phyloP scores from a whole-genome alignment of 768 basidiomycete genomes.

The Thelephora ganbajun region DNA sequence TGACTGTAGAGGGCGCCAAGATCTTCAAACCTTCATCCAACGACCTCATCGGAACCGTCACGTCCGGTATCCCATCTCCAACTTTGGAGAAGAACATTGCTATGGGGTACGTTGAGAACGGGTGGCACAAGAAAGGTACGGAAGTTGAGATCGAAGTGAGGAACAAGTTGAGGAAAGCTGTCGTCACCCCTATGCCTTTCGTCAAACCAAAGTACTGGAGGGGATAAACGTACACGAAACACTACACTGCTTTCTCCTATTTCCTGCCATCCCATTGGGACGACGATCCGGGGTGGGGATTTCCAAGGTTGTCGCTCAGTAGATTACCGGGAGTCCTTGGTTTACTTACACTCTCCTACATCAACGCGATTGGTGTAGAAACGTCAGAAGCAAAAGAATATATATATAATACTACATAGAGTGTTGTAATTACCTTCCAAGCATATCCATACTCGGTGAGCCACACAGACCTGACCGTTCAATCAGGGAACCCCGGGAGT shows the following conservation, averaged over 20 bases:
- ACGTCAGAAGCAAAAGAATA: too few relatives aligned
- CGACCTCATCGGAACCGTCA: slow-evolving; percentile 58
- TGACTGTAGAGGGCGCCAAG: slow-evolving; percentile 55
- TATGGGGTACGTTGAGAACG: slow-evolving; percentile 81
- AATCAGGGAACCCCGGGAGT: too few relatives aligned
- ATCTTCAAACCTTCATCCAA: slow-evolving; percentile 43
- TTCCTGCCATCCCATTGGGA: too few relatives aligned
- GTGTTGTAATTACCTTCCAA: too few relatives aligned
- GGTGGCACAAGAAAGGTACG: slow-evolving; percentile 85
- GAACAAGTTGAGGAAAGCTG: slow-evolving; percentile 60
- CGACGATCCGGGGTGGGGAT: too few relatives aligned
- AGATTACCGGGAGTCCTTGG: too few relatives aligned
- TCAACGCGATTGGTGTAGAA: too few relatives aligned
- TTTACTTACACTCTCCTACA: too few relatives aligned
- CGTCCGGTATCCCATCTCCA: slow-evolving; percentile 93
- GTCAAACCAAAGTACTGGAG: slow-evolving; percentile 71
- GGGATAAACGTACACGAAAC: slow-evolving; percentile 21
- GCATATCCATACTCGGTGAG: too few relatives aligned
- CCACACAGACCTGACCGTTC: too few relatives aligned
- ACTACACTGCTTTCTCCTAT: not conserved
- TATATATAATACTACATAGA: too few relatives aligned
- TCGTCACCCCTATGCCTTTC: slow-evolving; percentile 80
- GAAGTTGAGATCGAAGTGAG: slow-evolving; percentile 77
- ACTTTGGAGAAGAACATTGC: slow-evolving; percentile 84
- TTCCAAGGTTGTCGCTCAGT: too few relatives aligned